Evolutionary conservation across 2,329 filamentous ascomycete genomes (phyloP).

Genomic region (Talaromyces sp.): DNA sequence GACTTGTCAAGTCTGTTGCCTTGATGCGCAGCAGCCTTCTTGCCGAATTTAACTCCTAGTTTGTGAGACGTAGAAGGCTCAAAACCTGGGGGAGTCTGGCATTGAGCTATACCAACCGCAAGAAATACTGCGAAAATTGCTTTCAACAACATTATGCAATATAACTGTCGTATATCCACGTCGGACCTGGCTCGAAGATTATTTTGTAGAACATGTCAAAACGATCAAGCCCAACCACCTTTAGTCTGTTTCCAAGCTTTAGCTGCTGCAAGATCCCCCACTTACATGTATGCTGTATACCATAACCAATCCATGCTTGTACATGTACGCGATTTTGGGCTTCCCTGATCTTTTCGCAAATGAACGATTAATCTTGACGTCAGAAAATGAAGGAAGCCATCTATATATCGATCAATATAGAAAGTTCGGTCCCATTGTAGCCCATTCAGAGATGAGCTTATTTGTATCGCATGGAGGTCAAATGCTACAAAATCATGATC

Average conservation of each 20-base stretch:
- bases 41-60: constrained; percentile 10
- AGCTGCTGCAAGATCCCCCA: neutral
- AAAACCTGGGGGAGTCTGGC: constrained; percentile 14
- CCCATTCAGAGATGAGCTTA: neutral
- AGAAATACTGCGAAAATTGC: neutral
- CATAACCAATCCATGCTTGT: neutral
- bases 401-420: neutral
- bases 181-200: neutral
- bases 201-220: neutral
- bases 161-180: too few species aligned
- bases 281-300: neutral
- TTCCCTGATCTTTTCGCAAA: neutral
- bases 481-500: neutral
- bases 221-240: neutral
- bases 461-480: neutral
- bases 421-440: neutral
- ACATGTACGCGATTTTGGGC: neutral
- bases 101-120: neutral
- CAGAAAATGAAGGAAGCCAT: neutral
- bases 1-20: constrained; percentile 6
- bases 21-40: neutral
- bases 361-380: constrained; percentile 10
- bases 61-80: constrained; percentile 9
- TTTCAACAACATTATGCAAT: constrained; percentile 6
- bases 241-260: neutral